Evolutionary conservation across 2,329 filamentous ascomycete species (phyloP), one percentile per base, ranked within the genome.

Genomic region (Dryadomyces quercivorus): DNA sequence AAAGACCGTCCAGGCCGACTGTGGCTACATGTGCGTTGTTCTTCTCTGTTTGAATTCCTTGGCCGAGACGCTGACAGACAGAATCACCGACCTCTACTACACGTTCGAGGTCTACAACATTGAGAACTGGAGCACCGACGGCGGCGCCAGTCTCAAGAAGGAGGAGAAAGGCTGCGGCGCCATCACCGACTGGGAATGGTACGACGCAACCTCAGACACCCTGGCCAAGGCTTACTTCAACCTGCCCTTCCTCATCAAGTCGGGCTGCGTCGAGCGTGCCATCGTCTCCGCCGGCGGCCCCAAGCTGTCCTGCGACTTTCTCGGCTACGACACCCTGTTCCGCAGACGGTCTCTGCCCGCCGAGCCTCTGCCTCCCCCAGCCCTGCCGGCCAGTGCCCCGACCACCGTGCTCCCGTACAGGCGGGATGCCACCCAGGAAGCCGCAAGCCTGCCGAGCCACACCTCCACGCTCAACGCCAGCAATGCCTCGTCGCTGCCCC

Each of bases 161-260:
- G 16, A 44, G n/a, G 42, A 44, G 9, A 44, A 44, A 9, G 42
- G 42, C 42, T 44, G 42, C n/a, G 42, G 42, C 42, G 12, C n/a
- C 2, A 12, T 44, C 3, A 44, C 42, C 42, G 42, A 16, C 42
- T 44, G 42, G 42, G 18, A 20, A 2, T 44, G 42, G 42, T 3
- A n/a, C 7, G 42, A 44, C 3, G 42, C 42, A 5, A 20, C 3
- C 16, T 8, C 7, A 2, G n/a, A 20, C 18, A 3, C 3, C 5
- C 16, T 16, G 3, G 42, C 42, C 42, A 18, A 20, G 3, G 42
- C n/a, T 4, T 16, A 58, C 34, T 63, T 59, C 52, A 50, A 60
- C 51, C 55, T 58, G 18, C 48, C 53, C n/a, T 44, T 44, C 42
- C 18, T 44, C 18, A 44, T 44, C 12, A 44, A 44, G 42, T n/a